Evolutionary conservation across 179 eudicot genomes (phyloP), one percentile per base, ranked within the genome.

Genomic region (Actinidia polygama): DNA sequence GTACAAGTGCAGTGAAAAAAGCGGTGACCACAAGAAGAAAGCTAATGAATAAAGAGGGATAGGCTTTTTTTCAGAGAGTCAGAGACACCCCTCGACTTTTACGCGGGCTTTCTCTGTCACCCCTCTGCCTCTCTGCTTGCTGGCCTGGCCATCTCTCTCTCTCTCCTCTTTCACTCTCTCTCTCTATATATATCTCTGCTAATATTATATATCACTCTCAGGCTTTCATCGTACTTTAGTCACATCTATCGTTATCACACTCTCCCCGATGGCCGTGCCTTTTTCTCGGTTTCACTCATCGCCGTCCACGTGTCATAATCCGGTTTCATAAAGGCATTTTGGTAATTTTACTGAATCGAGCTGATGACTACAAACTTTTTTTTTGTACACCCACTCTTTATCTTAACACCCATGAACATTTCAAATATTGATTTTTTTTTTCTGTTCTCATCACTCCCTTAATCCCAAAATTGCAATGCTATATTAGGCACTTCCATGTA

Each of bases 51-150:
- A 53, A 24, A 82, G 73, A 30, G 50, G 23, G 44, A 40, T 18
- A 54, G 83, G 78, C 72, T 69, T 77, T 71, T 54, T 19, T 51
- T 26, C 18, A 3, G 26, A 0, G 10, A 73, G 44, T 40, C 83
- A 85, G 85, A 66, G 78, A 76, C 44, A 76, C 9, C 88, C 83
- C 92, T 90, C 92, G 90, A 88, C 89, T 90, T 88, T 90, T 90
- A 82, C 44, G 44, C 93, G 90, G 87, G 90, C 81, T 75, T 83
- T 80, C 62, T 50, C 89, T 78, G 83, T 49, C 75, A 69, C 46
- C 26, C 26, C 64, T 12, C 77, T n/a, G 71, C 47, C 26, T 18
- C 68, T 71, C 53, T 49, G n/a, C 51, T 67, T 62, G 11, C n/a
- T 14, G 5, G 36, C 36, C 36, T 30, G 36, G 36, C 2, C 36